These are phyloP conservation scores for Podila verticillata DNA, from an alignment of 192 early-diverging fungal species.

Conservation along the genomic window DNA sequence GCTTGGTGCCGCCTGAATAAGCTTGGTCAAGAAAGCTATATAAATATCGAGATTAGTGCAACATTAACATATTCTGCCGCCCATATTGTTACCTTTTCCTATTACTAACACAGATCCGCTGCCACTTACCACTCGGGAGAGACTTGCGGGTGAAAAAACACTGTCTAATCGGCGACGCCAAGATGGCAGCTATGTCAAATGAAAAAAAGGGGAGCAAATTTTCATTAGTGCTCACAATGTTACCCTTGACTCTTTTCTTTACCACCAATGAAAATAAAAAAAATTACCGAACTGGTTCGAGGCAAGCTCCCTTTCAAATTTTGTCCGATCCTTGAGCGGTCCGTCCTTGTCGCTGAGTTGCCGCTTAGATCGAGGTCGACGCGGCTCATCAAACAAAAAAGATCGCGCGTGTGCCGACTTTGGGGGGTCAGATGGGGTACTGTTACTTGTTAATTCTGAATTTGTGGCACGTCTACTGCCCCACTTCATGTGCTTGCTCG, in stretches of 20 bases:
- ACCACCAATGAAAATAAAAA: too few species aligned
- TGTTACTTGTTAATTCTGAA: too few species aligned
- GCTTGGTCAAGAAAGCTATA: not conserved
- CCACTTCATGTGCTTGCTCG: too few species aligned
- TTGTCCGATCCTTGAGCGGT: not conserved
- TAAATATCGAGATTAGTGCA: not conserved
- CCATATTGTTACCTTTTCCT: too few species aligned
- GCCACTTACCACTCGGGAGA: not conserved
- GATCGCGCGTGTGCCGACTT: not conserved
- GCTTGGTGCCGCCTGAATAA: not conserved
- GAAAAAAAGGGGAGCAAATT: too few species aligned
- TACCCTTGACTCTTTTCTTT: too few species aligned
- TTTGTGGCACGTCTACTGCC: too few species aligned
- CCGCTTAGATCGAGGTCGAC: not conserved
- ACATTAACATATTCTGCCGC: too few species aligned
- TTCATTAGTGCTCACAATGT: too few species aligned
- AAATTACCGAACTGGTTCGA: not conserved
- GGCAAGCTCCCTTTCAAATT: not conserved
- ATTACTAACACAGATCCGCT: not conserved
- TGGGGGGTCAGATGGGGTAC: too few species aligned
- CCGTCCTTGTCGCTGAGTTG: not conserved
- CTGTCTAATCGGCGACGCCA: not conserved
- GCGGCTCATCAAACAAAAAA: not conserved
- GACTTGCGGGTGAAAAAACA: not conserved
- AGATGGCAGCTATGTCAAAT: not conserved